A percentile compares a stretch with the other conserved stretches of the same genome.
Conservation (phyloP, 2,329 filamentous ascomycete species). For the Talaromyces rugulosus region DNA sequence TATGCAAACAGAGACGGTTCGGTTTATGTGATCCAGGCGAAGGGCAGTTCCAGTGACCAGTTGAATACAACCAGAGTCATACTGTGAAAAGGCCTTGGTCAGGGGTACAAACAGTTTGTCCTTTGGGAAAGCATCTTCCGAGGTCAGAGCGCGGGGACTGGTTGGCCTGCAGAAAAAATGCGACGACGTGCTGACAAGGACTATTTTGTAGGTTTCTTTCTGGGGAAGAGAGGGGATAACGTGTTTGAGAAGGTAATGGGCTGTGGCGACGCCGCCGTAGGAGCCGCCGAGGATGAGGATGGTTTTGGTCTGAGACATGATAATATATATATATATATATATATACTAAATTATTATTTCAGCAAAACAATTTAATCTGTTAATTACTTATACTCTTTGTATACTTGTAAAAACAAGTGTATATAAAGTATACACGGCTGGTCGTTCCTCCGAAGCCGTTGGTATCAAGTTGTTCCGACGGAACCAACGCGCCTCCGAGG, state of each 20-base stretch:
- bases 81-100: slow-evolving; percentile 35
- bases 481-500: not conserved
- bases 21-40: not conserved
- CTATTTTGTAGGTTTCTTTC: slow-evolving; percentile 36
- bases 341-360: too few relatives aligned
- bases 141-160: slow-evolving; percentile 46
- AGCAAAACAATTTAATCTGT: too few relatives aligned
- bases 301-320: slow-evolving; percentile 22
- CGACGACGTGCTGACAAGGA: slow-evolving; percentile 42
- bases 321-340: not conserved
- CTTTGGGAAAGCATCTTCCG: slow-evolving; percentile 41
- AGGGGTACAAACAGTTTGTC: slow-evolving; percentile 45
- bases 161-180: slow-evolving; percentile 43
- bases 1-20: slow-evolving; percentile 22
- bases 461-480: slow-evolving; percentile 4
- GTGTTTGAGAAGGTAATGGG: slow-evolving; percentile 54
- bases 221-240: slow-evolving; percentile 40
- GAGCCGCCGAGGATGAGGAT: slow-evolving; percentile 54
- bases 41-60: slow-evolving; percentile 43
- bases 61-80: slow-evolving; percentile 32
- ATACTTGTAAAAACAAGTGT: not conserved
- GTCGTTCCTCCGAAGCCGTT: not conserved
- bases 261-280: slow-evolving; percentile 48
- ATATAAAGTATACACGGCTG: not conserved
- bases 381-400: not conserved